Evolutionary conservation across 352 stramenopile species (phyloP).

Genomic region (Pythium pyrilobum): DNA sequence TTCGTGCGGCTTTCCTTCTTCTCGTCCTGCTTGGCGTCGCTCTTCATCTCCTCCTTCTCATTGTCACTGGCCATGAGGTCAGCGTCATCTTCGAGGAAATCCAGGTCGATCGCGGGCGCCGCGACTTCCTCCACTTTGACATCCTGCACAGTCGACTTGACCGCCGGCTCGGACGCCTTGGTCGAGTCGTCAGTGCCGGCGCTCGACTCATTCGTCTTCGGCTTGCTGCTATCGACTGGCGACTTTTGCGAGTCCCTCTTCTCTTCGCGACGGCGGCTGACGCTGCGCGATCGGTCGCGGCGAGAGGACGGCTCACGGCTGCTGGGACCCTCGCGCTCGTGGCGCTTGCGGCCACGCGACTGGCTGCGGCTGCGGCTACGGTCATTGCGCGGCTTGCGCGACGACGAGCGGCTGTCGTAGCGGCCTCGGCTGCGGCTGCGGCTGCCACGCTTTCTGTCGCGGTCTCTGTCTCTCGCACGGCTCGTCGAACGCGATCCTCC

Average conservation of each 20-base stretch:
- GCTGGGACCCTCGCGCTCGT: conserved; percentile 26
- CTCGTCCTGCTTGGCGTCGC: conserved; percentile 14
- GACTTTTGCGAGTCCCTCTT: conserved; percentile 21
- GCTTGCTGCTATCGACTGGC: conserved; percentile 18
- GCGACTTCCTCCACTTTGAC: conserved; percentile 75
- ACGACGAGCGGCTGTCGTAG: conserved; percentile 8
- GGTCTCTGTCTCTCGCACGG: conserved; percentile 19
- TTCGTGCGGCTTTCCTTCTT: conserved; percentile 31
- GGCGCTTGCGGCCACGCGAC: conserved; percentile 38
- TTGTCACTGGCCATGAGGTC: conserved; percentile 39
- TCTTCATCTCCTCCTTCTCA: conserved; percentile 11
- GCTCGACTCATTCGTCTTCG: conserved; percentile 25
- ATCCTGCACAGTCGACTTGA: conserved; percentile 38
- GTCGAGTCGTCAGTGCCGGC: conserved; percentile 9
- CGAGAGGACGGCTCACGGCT: conserved; percentile 20
- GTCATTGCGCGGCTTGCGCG: conserved; percentile 26
- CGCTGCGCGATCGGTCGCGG: conserved; percentile 37
- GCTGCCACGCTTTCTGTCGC: conserved; percentile 20
- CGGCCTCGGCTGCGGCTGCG: conserved; percentile 26
- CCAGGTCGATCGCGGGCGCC: conserved; percentile 78
- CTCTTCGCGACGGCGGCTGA: conserved; percentile 29
- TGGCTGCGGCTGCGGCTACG: conserved; percentile 52
- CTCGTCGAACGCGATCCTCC: conserved; percentile 23
- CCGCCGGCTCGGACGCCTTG: conserved; percentile 20
- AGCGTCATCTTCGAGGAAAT: conserved; percentile 65